phyloP scores from a whole-genome alignment of 768 basidiomycete species.

The Panellus pusillus region DNA sequence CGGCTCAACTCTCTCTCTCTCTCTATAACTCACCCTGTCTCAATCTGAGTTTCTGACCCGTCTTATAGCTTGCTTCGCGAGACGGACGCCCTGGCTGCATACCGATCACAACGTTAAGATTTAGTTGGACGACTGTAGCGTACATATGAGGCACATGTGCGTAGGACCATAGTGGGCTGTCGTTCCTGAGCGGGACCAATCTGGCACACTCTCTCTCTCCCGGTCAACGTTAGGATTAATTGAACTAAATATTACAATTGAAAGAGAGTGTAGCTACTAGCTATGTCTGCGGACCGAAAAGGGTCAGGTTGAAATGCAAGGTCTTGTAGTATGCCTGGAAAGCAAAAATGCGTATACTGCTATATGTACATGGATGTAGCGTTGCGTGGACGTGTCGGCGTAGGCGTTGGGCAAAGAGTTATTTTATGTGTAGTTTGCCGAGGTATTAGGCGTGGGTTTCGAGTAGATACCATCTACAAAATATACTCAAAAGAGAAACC shows the following conservation, averaged over 20 bases:
- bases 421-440: constrained; percentile 16
- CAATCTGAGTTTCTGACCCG: no score
- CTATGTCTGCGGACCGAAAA: constrained; percentile 24
- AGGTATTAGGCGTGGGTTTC: constrained; percentile 20
- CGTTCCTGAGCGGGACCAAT: no score
- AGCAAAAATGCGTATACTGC: no score
- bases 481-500: constrained; percentile 6
- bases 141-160: no score
- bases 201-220: no score
- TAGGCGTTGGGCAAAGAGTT: constrained; percentile 13
- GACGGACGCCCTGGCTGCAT: no score
- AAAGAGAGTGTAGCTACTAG: constrained; percentile 25
- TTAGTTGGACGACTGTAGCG: no score
- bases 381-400: constrained; percentile 9
- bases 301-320: constrained; percentile 21
- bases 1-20: no score
- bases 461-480: constrained; percentile 20
- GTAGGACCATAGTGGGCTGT: no score
- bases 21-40: no score
- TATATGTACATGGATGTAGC: neutral
- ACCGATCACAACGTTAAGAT: no score
- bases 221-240: constrained; percentile 25
- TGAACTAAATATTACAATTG: constrained; percentile 35
- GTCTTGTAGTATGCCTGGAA: neutral
- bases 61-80: no score